phyloP scores from a whole-genome alignment of 1,284 basidiomycete genomes.

The Cutaneotrichosporon cutaneum region DNA sequence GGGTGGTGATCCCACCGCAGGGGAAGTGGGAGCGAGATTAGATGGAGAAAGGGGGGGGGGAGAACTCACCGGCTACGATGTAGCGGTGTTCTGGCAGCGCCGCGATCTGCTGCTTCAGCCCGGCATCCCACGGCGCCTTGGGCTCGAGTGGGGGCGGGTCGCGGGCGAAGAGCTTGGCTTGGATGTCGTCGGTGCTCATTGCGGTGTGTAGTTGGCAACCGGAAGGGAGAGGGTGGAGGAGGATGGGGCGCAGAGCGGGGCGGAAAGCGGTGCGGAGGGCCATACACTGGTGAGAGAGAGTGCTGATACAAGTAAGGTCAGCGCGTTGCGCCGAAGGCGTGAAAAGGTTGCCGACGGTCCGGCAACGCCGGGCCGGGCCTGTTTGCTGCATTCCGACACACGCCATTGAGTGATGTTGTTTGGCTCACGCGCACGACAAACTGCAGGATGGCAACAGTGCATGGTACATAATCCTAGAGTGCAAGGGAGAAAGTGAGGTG shows the following conservation, averaged over 20 bases:
- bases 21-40: neutral
- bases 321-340: neutral
- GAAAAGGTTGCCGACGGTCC: no score
- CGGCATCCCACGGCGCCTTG: slow-evolving; percentile 34
- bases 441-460: neutral
- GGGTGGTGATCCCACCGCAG: no score
- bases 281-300: neutral
- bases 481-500: neutral
- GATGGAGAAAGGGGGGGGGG: neutral
- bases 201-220: neutral
- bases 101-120: slow-evolving; percentile 32
- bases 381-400: neutral
- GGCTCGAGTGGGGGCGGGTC: slow-evolving; percentile 43
- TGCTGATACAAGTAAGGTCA: neutral
- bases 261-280: neutral
- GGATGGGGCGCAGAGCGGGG: neutral
- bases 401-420: neutral
- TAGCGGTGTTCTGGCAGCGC: slow-evolving; percentile 36
- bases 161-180: slow-evolving; percentile 31
- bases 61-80: slow-evolving; percentile 41
- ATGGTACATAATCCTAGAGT: neutral
- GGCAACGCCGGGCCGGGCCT: no score
- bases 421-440: no score
- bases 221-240: no score
- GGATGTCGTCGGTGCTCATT: neutral